Conservation (phyloP, 805 yeast genomes). For the Metschnikowia amazonensis region DNA sequence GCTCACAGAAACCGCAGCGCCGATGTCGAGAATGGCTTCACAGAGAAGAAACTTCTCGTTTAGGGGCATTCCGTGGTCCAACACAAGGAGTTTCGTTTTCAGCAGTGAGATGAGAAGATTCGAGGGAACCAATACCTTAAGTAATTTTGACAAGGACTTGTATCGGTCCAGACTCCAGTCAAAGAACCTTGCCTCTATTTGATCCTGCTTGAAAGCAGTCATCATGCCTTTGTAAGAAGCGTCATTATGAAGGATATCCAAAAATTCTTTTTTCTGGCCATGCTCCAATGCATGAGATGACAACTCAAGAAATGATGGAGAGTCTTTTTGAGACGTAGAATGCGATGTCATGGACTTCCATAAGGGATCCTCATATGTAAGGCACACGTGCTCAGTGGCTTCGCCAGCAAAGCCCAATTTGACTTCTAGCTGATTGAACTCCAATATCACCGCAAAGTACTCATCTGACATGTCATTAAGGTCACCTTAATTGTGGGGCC, state of each 20-base stretch:
- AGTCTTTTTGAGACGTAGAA: not conserved
- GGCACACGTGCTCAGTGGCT: slow-evolving; percentile 6
- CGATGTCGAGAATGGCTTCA: slow-evolving; percentile 6
- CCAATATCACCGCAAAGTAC: slow-evolving; percentile 19
- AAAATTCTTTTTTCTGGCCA: not conserved
- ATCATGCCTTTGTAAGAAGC: slow-evolving; percentile 1
- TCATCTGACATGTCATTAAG: slow-evolving; percentile 16
- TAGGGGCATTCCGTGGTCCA: slow-evolving; percentile 11
- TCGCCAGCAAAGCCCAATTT: slow-evolving; percentile 20
- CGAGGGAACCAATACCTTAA: slow-evolving; percentile 7
- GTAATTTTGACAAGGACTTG: slow-evolving; percentile 8
- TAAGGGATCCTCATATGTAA: slow-evolving; percentile 5
- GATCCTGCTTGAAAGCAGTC: slow-evolving; percentile 6
- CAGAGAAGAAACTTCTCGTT: slow-evolving; percentile 12
- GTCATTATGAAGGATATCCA: not conserved
- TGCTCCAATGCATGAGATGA: slow-evolving; percentile 13
- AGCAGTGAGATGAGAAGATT: slow-evolving; percentile 14
- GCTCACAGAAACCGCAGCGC: slow-evolving; percentile 10
- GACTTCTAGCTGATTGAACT: slow-evolving; percentile 10
- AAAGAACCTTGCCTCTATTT: slow-evolving; percentile 3
- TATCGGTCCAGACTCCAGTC: slow-evolving; percentile 15
- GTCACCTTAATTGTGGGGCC: not conserved
- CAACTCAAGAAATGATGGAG: slow-evolving; percentile 12
- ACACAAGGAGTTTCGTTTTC: slow-evolving; percentile 15
- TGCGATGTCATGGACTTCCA: slow-evolving; percentile 12